phyloP scores from a whole-genome alignment of 108 stramenopile species.

The Cyclotella cryptica region DNA sequence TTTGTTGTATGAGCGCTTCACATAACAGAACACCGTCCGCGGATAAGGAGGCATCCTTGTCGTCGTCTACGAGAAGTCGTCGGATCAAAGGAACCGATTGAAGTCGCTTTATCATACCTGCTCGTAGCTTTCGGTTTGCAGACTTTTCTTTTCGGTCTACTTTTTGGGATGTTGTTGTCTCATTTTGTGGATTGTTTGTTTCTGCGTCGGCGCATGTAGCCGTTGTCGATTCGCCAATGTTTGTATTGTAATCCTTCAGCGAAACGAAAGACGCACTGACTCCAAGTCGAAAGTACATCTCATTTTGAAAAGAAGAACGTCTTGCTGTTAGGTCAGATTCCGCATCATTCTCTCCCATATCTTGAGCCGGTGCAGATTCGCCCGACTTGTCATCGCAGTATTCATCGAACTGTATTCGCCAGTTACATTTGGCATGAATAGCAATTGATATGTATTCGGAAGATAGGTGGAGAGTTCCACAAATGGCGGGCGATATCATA shows the following conservation, averaged over 20 bases:
- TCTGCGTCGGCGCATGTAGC: not conserved
- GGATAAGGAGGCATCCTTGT: not conserved
- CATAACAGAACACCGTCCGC: conserved; percentile 13
- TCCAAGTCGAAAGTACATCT: conserved; percentile 21
- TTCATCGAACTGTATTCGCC: not conserved
- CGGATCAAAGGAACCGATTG: conserved; percentile 55
- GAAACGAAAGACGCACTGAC: conserved; percentile 16
- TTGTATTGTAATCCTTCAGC: conserved; percentile 1
- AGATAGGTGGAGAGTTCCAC: conserved; percentile 37
- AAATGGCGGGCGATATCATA: not conserved
- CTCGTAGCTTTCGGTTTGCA: conserved; percentile 44
- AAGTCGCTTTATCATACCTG: conserved; percentile 59
- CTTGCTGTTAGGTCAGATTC: not conserved
- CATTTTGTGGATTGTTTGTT: not conserved
- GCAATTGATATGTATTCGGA: conserved; percentile 41
- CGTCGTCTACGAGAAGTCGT: conserved; percentile 39
- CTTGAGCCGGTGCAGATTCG: not conserved
- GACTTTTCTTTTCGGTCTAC: conserved; percentile 14
- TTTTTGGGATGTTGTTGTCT: not conserved
- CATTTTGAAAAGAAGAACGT: conserved; percentile 3
- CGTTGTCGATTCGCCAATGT: not conserved
- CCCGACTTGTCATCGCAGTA: not conserved
- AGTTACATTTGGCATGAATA: conserved; percentile 28
- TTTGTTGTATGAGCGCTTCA: conserved; percentile 43
- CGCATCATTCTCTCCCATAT: not conserved